Evolutionary conservation across 495 filamentous ascomycete genomes (phyloP).

Genomic region (Penicillium silybi): DNA sequence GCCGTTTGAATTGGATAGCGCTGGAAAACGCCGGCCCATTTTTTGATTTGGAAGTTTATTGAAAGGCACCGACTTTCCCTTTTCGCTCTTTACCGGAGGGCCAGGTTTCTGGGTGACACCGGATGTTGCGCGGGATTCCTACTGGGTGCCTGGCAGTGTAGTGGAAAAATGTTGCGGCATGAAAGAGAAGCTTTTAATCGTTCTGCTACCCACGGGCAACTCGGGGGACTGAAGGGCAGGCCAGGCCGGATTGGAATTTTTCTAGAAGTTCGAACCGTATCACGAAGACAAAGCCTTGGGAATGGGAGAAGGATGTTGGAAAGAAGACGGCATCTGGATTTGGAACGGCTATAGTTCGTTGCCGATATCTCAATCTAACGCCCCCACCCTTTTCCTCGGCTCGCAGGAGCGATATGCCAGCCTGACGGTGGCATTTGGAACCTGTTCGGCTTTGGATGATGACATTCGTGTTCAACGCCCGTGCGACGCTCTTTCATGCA

Average conservation of each 20-base stretch:
- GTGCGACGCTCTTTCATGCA: conserved; percentile 7
- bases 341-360: not conserved
- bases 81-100: not conserved
- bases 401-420: not conserved
- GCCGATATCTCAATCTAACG: not conserved
- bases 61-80: not conserved
- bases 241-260: conserved; percentile 21
- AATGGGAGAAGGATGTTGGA: conserved; percentile 1
- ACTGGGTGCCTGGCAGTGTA: not conserved
- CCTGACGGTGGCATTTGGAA: conserved; percentile 7
- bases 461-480: conserved; percentile 1
- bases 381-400: not conserved
- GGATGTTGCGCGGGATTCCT: conserved; percentile 2
- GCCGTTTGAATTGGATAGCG: conserved; percentile 19
- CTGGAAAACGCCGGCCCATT: conserved; percentile 17
- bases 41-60: conserved; percentile 7
- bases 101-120: not conserved
- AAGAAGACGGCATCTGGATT: conserved; percentile 2
- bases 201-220: conserved; percentile 19
- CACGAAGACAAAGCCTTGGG: conserved; percentile 2
- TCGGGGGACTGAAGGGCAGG: conserved; percentile 5
- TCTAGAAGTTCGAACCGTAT: conserved; percentile 19
- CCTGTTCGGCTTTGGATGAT: conserved; percentile 1
- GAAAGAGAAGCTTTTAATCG: conserved; percentile 18
- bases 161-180: not conserved